Evolutionary conservation across 2,329 filamentous ascomycete genomes (phyloP).

Genomic region (Cladosporium sp.): DNA sequence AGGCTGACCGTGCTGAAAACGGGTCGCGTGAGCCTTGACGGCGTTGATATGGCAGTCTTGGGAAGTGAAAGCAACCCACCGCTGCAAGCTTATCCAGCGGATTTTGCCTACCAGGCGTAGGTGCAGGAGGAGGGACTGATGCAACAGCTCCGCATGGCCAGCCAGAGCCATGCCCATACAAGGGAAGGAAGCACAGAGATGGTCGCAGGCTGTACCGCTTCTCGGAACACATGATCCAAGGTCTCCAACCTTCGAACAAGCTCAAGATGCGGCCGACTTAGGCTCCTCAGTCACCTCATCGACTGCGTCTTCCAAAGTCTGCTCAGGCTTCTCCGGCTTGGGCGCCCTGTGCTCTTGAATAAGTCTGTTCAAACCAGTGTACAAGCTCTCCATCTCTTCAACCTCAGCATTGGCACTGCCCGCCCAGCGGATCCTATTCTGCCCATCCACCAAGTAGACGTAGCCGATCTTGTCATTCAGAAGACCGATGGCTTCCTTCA

Average conservation of each 20-base stretch:
- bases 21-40: no score
- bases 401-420: constrained; percentile 68
- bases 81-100: no score
- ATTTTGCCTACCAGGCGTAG: no score
- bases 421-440: constrained; percentile 92
- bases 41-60: no score
- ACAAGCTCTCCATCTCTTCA: constrained; percentile 63
- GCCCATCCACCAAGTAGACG: constrained; percentile 81
- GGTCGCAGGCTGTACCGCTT: no score
- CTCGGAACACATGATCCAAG: no score
- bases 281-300: constrained; percentile 12
- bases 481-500: constrained; percentile 60
- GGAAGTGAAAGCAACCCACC: no score
- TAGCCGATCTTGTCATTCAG: constrained; percentile 92
- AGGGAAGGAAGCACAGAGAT: no score
- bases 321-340: constrained; percentile 38
- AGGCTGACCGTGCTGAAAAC: no score
- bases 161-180: no score
- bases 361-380: constrained; percentile 60
- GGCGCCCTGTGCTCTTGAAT: constrained; percentile 49
- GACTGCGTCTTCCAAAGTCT: constrained; percentile 35
- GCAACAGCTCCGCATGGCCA: no score
- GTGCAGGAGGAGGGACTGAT: no score
- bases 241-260: background rate
- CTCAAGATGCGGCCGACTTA: background rate